phyloP scores from a whole-genome alignment of 768 basidiomycete species.

The Nidularia pulvinata region DNA sequence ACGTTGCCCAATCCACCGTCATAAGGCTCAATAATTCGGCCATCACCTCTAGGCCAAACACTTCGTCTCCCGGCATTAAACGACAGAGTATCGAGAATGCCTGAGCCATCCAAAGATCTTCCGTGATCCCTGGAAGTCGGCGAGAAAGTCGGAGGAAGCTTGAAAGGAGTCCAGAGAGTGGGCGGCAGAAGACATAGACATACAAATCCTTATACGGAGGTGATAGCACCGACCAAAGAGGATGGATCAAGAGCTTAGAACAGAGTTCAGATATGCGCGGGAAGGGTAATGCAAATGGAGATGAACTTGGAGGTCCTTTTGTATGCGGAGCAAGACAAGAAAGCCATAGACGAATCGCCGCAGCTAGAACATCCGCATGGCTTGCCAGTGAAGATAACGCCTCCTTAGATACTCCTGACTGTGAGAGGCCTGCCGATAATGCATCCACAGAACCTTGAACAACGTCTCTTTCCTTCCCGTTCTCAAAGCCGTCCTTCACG shows the following conservation, averaged over 20 bases:
- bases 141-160: constrained; percentile 61
- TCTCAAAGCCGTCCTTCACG: constrained; percentile 39
- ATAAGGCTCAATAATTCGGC: constrained; percentile 33
- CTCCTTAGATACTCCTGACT: constrained; percentile 5
- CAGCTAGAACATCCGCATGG: constrained; percentile 35
- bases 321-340: constrained; percentile 50
- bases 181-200: constrained; percentile 39
- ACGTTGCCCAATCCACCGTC: constrained; percentile 36
- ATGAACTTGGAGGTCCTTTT: constrained; percentile 35
- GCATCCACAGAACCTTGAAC: constrained; percentile 30
- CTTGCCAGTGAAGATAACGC: constrained; percentile 26
- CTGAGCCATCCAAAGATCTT: constrained; percentile 68
- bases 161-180: constrained; percentile 53
- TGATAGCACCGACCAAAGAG: constrained; percentile 44
- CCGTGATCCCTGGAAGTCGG: constrained; percentile 50
- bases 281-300: constrained; percentile 67
- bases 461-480: constrained; percentile 30
- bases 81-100: constrained; percentile 54
- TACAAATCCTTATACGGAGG: constrained; percentile 12
- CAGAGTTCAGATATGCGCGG: constrained; percentile 50
- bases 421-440: constrained; percentile 23
- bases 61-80: constrained; percentile 78
- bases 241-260: constrained; percentile 46
- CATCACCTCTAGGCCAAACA: constrained; percentile 41
- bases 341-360: constrained; percentile 63